Evolutionary conservation across 1,284 basidiomycete genomes (phyloP), one percentile per base, ranked within the genome.

Genomic region (Cryptococcus deneoformans): DNA sequence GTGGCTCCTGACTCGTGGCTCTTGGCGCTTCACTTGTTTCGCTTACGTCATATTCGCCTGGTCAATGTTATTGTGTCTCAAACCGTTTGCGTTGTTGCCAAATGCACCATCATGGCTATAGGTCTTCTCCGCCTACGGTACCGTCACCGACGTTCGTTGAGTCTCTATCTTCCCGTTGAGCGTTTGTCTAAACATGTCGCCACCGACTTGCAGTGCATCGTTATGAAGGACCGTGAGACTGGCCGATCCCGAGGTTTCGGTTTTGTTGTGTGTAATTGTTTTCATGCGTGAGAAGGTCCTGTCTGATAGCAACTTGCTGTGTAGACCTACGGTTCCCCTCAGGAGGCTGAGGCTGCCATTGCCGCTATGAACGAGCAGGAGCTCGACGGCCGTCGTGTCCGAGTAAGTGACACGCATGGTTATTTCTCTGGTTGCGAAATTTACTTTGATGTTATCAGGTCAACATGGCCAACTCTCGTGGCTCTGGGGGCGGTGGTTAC

Each of bases 201-300:
- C 29, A 29, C 5, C 53, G 12, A 38, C 35, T 53, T 47, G 44
- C 65, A 92, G 90, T 89, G 88, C 70, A 90, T 92, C 79, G 92
- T 96, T 80, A 95, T 95, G 92, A 90, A 92, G 82, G 93, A 96
- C 82, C 90, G 92, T 74, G 92, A 95, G 77, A 95, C 93, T 64
- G 90, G 91, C 67, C 90, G 92, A 75, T 95, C 16, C 92, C 90
- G 93, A 73, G 91, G 93, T 75, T 97, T 97, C 78, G 93, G 93
- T 63, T 96, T 96, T 79, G 92, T 97, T 68, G 76, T 77, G 60
- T 54, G 75, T 77, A 56, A 59, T 54, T 59, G 37, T 56, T 47
- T 20, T 49, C 9, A 8, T 38, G 9, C 16, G 8, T 48, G 16
- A 16, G 10, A 11, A 12, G 24, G 24, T 11, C 38, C n/a, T n/a